Conservation (phyloP, 768 basidiomycete genomes). For the Agaricus blazei region DNA sequence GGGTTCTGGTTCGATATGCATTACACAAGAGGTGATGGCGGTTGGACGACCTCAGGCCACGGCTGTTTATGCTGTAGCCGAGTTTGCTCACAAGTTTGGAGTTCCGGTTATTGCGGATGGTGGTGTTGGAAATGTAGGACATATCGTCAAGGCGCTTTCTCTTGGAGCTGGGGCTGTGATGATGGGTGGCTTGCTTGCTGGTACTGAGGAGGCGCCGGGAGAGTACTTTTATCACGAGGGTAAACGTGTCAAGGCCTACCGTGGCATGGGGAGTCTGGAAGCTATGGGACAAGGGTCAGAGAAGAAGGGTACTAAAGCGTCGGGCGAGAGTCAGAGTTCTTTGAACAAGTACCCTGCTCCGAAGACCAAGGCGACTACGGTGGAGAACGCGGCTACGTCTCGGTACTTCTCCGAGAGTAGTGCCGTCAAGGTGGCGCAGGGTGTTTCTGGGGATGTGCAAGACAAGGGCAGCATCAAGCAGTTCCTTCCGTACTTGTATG, state of each 20-base stretch:
- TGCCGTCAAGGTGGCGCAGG: constrained; percentile 93
- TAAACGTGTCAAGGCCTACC: constrained; percentile 97
- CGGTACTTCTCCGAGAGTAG: constrained; percentile 94
- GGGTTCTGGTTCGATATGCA: constrained; percentile 98
- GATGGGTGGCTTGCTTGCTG: constrained; percentile 97
- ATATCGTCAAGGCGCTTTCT: constrained; percentile 94
- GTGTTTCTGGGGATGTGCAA: constrained; percentile 93
- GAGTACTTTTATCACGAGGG: constrained; percentile 99
- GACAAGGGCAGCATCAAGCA: constrained; percentile 95
- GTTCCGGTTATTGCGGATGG: constrained; percentile 97
- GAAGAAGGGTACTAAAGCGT: constrained; percentile 22
- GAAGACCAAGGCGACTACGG: constrained; percentile 38
- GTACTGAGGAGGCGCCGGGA: constrained; percentile 95
- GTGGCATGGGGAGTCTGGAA: constrained; percentile 96
- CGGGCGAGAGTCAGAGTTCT: background rate
- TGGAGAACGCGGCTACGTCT: constrained; percentile 93
- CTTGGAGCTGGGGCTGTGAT: constrained; percentile 95
- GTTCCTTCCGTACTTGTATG: constrained; percentile 82
- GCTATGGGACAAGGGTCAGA: constrained; percentile 82
- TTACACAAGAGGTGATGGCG: constrained; percentile 99
- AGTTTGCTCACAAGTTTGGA: constrained; percentile 90
- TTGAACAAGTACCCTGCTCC: constrained; percentile 43
- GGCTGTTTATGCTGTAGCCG: constrained; percentile 94
- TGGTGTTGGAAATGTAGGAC: constrained; percentile 92
- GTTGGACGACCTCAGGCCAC: constrained; percentile 97